phyloP scores from a whole-genome alignment of 495 filamentous ascomycete genomes.

The Sordaria brevicollis region DNA sequence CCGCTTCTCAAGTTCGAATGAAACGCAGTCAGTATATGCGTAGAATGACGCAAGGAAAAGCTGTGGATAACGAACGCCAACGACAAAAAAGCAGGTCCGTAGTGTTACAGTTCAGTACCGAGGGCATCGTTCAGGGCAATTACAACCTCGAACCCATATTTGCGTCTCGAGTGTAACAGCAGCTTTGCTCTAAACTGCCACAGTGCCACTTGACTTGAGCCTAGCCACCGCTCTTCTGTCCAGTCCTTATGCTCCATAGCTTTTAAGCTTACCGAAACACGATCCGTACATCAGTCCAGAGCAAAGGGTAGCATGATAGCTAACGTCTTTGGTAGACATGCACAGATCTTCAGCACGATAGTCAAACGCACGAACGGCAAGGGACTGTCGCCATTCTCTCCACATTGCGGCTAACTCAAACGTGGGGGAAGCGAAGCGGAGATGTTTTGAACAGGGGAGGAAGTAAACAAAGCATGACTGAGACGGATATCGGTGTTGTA shows the following conservation, averaged over 20 bases:
- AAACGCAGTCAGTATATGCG: not conserved
- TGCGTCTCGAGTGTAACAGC: not conserved
- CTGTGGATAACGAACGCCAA: not conserved
- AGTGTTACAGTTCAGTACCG: not conserved
- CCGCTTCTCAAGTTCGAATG: not conserved
- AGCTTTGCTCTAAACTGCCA: not conserved
- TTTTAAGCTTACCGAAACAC: not conserved
- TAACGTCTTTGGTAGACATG: not conserved
- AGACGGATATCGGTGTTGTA: not conserved
- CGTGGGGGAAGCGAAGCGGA: not conserved
- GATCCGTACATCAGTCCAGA: not conserved
- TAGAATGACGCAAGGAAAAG: not conserved
- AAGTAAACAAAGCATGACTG: not conserved
- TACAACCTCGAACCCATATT: not conserved
- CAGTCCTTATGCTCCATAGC: not conserved
- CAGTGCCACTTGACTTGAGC: not conserved
- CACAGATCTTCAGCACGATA: not conserved
- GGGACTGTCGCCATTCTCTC: not conserved
- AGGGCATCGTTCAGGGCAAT: not conserved
- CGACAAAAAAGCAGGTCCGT: not conserved
- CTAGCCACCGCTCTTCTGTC: not conserved
- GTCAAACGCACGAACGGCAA: not conserved
- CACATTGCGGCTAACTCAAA: not conserved
- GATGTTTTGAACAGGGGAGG: not conserved
- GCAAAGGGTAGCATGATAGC: not conserved